These are phyloP conservation scores for Macrophomina tecta DNA, from an alignment of 2,329 filamentous ascomycete genomes.

Conservation along the genomic window DNA sequence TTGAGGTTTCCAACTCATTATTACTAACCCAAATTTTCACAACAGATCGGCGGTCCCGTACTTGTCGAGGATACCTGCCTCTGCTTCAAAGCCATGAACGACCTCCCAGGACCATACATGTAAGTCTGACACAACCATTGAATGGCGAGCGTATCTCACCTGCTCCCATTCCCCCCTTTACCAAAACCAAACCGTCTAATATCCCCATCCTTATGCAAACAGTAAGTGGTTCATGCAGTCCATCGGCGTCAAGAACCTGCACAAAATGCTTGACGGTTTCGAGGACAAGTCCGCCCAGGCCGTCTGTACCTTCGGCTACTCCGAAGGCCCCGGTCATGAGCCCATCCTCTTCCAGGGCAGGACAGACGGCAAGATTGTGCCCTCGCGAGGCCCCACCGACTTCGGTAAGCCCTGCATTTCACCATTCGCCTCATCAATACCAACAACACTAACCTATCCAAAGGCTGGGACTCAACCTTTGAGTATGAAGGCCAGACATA, in stretches of 20 bases:
- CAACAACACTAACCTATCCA: background rate
- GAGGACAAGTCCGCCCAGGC: constrained; percentile 90
- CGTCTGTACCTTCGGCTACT: constrained; percentile 95
- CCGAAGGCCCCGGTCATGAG: constrained; percentile 80
- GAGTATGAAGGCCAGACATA: constrained; percentile 92
- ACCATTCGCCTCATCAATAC: background rate
- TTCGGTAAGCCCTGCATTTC: constrained; percentile 71
- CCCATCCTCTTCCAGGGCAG: constrained; percentile 90
- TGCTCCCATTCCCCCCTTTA: too few species aligned
- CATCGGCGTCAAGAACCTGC: constrained; percentile 82
- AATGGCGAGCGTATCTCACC: background rate
- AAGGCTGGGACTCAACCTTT: constrained; percentile 96
- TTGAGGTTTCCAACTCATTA: background rate
- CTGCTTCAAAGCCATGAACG: constrained; percentile 87
- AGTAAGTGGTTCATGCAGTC: constrained; percentile 94
- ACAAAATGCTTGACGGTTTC: constrained; percentile 88
- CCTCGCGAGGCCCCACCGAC: constrained; percentile 75
- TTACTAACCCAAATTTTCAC: constrained; percentile 23
- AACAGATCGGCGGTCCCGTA: constrained; percentile 80
- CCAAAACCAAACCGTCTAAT: background rate
- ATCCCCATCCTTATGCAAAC: constrained; percentile 8
- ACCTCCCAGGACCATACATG: constrained; percentile 97
- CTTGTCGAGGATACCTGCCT: constrained; percentile 95
- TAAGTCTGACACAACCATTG: constrained; percentile 50
- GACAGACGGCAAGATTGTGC: constrained; percentile 85